A percentile compares a stretch with the other conserved stretches of the same genome.
phyloP scores from a whole-genome alignment of 176 grass and related monocot species.

The Aegilops bicornis region DNA sequence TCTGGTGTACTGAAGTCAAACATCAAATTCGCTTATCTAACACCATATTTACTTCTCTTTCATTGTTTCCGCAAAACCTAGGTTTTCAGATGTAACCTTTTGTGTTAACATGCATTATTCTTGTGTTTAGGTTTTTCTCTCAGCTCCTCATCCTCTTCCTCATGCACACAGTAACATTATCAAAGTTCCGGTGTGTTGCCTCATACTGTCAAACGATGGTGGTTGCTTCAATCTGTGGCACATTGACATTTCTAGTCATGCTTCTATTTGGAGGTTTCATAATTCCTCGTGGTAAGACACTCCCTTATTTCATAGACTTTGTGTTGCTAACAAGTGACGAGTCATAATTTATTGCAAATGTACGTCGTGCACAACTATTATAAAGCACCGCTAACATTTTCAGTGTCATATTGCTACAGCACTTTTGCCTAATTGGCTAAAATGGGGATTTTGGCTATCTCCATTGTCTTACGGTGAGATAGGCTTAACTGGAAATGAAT shows the following conservation, averaged over 20 bases:
- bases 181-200: slow-evolving; percentile 59
- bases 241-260: slow-evolving; percentile 16
- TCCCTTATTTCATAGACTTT: background rate
- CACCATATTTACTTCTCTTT: background rate
- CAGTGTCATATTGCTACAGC: slow-evolving; percentile 29
- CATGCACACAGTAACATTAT: slow-evolving; percentile 50
- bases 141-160: slow-evolving; percentile 66
- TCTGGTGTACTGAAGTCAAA: background rate
- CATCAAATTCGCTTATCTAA: background rate
- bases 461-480: slow-evolving; percentile 81
- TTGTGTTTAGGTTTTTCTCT: slow-evolving; percentile 50
- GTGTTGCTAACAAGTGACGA: slow-evolving; percentile 4
- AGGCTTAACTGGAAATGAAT: slow-evolving; percentile 80
- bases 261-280: slow-evolving; percentile 74
- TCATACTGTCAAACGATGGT: slow-evolving; percentile 58
- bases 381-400: background rate
- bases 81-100: background rate
- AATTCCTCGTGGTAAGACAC: slow-evolving; percentile 62
- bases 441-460: slow-evolving; percentile 93
- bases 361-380: background rate
- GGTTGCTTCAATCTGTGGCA: slow-evolving; percentile 33
- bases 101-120: background rate
- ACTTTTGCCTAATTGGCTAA: slow-evolving; percentile 74
- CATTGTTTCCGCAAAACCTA: background rate
- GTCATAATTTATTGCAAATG: background rate